Evolutionary conservation across 163 green algal genomes (phyloP).

Genomic region (Chlamydomonas reinhardtii): DNA sequence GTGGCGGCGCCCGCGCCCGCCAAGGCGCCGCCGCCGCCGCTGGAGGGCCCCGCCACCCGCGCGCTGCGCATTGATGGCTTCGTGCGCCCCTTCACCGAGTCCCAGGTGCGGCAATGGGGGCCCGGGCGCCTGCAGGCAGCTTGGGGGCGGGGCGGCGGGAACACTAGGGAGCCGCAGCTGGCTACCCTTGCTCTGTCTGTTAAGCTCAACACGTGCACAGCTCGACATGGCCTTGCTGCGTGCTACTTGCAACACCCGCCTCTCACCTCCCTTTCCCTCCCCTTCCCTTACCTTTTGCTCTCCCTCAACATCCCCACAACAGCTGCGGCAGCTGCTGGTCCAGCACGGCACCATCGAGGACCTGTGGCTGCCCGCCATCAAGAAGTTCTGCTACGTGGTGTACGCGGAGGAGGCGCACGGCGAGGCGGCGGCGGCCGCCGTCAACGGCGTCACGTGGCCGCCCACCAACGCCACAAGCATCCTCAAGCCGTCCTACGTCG

Average conservation of each 20-base stretch:
- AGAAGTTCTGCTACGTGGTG: slow-evolving; percentile 79
- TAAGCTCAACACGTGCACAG: too few species aligned
- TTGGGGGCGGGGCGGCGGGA: too few species aligned
- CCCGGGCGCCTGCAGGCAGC: neutral
- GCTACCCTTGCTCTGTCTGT: too few species aligned
- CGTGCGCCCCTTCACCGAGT: slow-evolving; percentile 78
- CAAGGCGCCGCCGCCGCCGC: slow-evolving; percentile 8
- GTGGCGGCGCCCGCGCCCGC: neutral
- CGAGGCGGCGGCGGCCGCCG: slow-evolving; percentile 68
- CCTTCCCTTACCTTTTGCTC: neutral
- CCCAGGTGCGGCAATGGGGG: slow-evolving; percentile 13
- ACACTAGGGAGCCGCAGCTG: too few species aligned
- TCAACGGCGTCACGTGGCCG: slow-evolving; percentile 77
- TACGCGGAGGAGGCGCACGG: slow-evolving; percentile 73
- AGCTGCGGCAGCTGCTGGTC: slow-evolving; percentile 53
- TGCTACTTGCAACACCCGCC: too few species aligned
- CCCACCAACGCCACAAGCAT: slow-evolving; percentile 71
- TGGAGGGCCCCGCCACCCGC: slow-evolving; percentile 39
- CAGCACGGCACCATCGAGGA: slow-evolving; percentile 67
- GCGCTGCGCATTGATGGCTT: slow-evolving; percentile 76
- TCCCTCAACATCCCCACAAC: neutral
- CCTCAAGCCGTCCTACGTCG: slow-evolving; percentile 63
- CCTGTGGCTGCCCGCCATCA: slow-evolving; percentile 88
- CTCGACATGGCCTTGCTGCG: too few species aligned
- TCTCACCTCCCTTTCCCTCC: neutral